Base-by-base conservation (phyloP, 2,329 filamentous ascomycete genomes). In the Cryphonectria radicalis region DNA sequence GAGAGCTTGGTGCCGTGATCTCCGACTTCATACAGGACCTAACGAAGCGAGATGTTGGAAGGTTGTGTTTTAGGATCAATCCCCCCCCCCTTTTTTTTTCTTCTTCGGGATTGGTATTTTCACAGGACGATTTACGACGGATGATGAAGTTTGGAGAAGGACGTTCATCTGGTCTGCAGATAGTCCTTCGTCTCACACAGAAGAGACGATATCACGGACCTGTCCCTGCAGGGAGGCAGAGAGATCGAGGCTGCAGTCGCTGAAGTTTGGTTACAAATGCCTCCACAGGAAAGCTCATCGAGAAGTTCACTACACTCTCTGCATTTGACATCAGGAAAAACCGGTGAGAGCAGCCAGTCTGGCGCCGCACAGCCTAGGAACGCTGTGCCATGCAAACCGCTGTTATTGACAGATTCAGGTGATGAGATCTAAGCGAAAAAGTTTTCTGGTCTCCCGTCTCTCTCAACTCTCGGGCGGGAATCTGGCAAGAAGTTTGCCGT, bases 1-100 rank as follows among this genome's bases (percentile, higher is more conserved):
- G 59, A 35, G 28, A 42, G 42, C 42, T 50, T 64, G 19, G 40
- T 57, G 46, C 60, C 32, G n/a, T 64, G 46, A 50, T 14, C 40
- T 62, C 66, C 66, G 66, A 68, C 40, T 55, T 13, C 17, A 57
- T 35, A 37, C 46, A 53, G 46, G 14, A 13, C 22, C 28, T n/a
- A 17, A 37, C 8, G 64, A 50, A 37, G 25, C 46, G 43, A 32
- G 19, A 25, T 55, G 22, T 19, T 17, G 17, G 59, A 35, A 40
- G 59, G 35, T 22, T 14, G 8, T 59, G 55, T 7, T 8, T 28
- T 10, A 17, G 25, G 7, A 32, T 35, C 3, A 1, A 17, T 2
- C 11, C 10, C 17, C 43, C 13, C 19, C 43, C 43, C 42, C 42
- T 13, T 2, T 22, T 4, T 5, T 46, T 46, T 46, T 17, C 5